Conservation (phyloP, 768 basidiomycete genomes). For the Rhodotorula toruloides region DNA sequence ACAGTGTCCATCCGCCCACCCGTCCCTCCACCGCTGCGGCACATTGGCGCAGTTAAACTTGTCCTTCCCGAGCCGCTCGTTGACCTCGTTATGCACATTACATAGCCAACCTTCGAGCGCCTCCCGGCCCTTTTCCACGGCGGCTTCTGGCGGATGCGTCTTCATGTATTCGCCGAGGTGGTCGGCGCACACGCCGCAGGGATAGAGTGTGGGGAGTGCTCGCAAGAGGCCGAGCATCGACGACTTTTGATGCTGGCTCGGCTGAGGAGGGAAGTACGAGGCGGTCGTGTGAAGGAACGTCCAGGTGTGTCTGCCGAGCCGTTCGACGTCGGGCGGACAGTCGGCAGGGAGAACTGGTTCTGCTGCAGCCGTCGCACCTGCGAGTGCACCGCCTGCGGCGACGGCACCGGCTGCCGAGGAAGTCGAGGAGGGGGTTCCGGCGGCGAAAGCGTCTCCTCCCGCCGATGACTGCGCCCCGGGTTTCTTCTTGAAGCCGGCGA, state of each 20-base stretch:
- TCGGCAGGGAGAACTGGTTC: slow-evolving; percentile 44
- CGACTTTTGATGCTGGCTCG: slow-evolving; percentile 66
- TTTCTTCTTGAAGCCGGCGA: slow-evolving; percentile 52
- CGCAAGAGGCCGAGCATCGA: slow-evolving; percentile 77
- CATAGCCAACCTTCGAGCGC: slow-evolving; percentile 63
- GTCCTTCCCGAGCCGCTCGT: slow-evolving; percentile 74
- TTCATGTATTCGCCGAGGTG: slow-evolving; percentile 72
- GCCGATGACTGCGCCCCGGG: not conserved
- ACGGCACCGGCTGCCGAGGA: not conserved
- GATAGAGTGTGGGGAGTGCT: slow-evolving; percentile 72
- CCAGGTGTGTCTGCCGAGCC: slow-evolving; percentile 89
- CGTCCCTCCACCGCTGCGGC: slow-evolving; percentile 88
- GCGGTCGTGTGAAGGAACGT: slow-evolving; percentile 93
- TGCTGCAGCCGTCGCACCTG: slow-evolving; percentile 34
- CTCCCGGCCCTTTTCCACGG: slow-evolving; percentile 10
- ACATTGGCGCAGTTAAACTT: slow-evolving; percentile 74
- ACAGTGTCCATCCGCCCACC: slow-evolving; percentile 78
- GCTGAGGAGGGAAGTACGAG: slow-evolving; percentile 85
- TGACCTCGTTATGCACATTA: slow-evolving; percentile 87
- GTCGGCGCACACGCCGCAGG: slow-evolving; percentile 75
- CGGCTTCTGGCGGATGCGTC: slow-evolving; percentile 60
- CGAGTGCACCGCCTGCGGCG: slow-evolving; percentile 39
- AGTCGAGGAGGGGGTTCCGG: slow-evolving; percentile 34
- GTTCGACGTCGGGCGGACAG: slow-evolving; percentile 86
- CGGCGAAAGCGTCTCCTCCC: not conserved